Base-by-base conservation (phyloP, 225 moss, liverwort and hornwort species). In the Physcomitrellopsis africana region DNA sequence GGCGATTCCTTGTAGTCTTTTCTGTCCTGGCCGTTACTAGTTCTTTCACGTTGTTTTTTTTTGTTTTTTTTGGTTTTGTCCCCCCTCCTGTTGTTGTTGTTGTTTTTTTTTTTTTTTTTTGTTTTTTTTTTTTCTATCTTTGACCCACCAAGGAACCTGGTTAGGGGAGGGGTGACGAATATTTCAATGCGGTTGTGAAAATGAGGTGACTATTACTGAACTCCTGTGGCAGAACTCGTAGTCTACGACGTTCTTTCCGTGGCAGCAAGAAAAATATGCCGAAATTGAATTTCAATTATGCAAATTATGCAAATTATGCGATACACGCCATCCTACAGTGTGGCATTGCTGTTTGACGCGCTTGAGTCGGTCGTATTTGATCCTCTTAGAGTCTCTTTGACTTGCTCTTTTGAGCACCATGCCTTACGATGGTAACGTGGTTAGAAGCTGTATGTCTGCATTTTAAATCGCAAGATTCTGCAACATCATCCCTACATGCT, bases 401-500 rank as follows among this genome's bases (percentile, higher is more conserved):
- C 43, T 27, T 51, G 32, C 26, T 49, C 10, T 1, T 51, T 64
- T 61, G 62, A 16, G 64, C 83, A 64, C 45, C 24, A 55, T 76
- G 29, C 49, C 2, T 61, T 65, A 57, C 10, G 61, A 67, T 8
- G 37, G 54, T 56, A 23, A 48, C 60, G 24, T 74, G 27, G 54
- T 77, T 24, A 48, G 60, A 42, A 14, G 42, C 42, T 65, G 42
- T 23, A 27, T 45, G 47, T 66, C 42, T 52, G 52, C 51, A 60
- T 37, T 64, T 63, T 69, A 65, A 78, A 74, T 19, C 54, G 60
- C 66, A 70, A 43, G 26, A 73, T 42, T 53, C 60, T 65, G 68
- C 63, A 56, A 12, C 53, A 11, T 3, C 62, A 20, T 68, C 45
- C 42, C 32, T 19, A 11, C 11, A 23, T 64, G 52, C 9, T 26